A percentile compares a stretch with the other conserved stretches of the same genome.
Conservation (phyloP, 257 asterid genomes). For the Catharanthus roseus region DNA sequence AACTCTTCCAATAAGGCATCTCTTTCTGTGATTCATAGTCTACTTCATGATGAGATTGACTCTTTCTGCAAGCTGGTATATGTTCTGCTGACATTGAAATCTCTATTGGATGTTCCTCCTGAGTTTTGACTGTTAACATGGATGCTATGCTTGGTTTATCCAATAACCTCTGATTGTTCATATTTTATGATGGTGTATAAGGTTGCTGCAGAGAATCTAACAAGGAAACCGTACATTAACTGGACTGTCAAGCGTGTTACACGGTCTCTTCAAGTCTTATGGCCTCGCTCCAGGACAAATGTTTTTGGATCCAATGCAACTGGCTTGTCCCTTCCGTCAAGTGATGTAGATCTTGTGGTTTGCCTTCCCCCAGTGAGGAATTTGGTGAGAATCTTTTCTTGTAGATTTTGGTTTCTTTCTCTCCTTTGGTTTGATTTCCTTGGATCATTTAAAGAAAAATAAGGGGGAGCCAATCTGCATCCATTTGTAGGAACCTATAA, state of each 20-base stretch:
- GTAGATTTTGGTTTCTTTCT: neutral
- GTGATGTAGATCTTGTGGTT: constrained; percentile 98
- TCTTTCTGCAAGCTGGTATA: constrained; percentile 89
- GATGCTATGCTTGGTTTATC: constrained; percentile 14
- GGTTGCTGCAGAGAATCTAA: constrained; percentile 91
- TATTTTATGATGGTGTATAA: constrained; percentile 24
- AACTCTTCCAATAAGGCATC: constrained; percentile 51
- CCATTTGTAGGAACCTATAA: constrained; percentile 80
- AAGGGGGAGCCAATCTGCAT: constrained; percentile 16
- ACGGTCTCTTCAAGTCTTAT: constrained; percentile 93
- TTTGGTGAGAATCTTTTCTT: constrained; percentile 55
- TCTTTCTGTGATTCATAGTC: constrained; percentile 54
- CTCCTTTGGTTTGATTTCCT: neutral
- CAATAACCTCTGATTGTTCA: constrained; percentile 18
- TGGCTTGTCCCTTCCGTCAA: constrained; percentile 92
- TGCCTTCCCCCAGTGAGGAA: constrained; percentile 98
- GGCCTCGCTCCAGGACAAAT: constrained; percentile 99
- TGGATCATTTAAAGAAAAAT: neutral
- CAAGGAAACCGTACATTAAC: constrained; percentile 80
- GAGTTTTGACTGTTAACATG: constrained; percentile 11
- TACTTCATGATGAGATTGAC: constrained; percentile 80
- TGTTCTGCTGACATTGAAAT: constrained; percentile 9
- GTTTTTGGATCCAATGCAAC: constrained; percentile 93
- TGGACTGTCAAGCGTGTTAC: constrained; percentile 99
- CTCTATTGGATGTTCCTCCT: constrained; percentile 15